Conservation (phyloP, 1,284 basidiomycete species). For the Schizophyllum amplum region DNA sequence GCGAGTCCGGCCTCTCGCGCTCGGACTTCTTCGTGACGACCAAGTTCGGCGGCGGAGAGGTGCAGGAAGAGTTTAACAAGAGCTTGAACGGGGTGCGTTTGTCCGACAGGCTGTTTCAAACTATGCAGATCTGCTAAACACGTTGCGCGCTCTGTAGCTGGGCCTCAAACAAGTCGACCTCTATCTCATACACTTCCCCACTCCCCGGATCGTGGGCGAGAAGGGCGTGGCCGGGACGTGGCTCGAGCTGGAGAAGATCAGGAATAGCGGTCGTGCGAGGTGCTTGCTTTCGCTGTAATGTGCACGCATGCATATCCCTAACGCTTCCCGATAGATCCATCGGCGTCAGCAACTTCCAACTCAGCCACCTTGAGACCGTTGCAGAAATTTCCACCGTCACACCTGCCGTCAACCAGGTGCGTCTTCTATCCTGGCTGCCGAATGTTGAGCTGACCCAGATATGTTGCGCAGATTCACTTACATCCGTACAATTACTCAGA, state of each 20-base stretch:
- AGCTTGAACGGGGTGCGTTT: slow-evolving; percentile 48
- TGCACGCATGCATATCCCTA: background rate
- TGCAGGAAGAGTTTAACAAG: slow-evolving; percentile 43
- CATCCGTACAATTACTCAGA: slow-evolving; percentile 66
- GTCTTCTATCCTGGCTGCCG: slow-evolving; percentile 7
- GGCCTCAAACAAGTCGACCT: slow-evolving; percentile 63
- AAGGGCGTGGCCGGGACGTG: slow-evolving; percentile 39
- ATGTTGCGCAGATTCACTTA: slow-evolving; percentile 40
- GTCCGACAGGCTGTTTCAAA: too few relatives aligned
- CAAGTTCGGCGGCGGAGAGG: slow-evolving; percentile 51
- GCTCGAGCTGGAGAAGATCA: slow-evolving; percentile 60
- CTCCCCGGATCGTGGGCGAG: background rate
- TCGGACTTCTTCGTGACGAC: slow-evolving; percentile 43
- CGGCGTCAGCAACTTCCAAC: slow-evolving; percentile 71
- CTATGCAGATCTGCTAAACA: background rate
- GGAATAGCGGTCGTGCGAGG: slow-evolving; percentile 49
- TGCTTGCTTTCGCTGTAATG: slow-evolving; percentile 14
- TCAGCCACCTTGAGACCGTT: slow-evolving; percentile 51
- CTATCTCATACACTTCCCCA: slow-evolving; percentile 60
- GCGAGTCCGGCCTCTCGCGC: slow-evolving; percentile 38
- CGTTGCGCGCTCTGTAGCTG: slow-evolving; percentile 23
- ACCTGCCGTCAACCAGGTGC: slow-evolving; percentile 73
- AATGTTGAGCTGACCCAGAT: too few relatives aligned
- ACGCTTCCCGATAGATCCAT: slow-evolving; percentile 45
- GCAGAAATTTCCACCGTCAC: slow-evolving; percentile 49